Evolutionary conservation across 2,329 filamentous ascomycete genomes (phyloP), one percentile per base, ranked within the genome.

Genomic region (Lachnellula cervina): DNA sequence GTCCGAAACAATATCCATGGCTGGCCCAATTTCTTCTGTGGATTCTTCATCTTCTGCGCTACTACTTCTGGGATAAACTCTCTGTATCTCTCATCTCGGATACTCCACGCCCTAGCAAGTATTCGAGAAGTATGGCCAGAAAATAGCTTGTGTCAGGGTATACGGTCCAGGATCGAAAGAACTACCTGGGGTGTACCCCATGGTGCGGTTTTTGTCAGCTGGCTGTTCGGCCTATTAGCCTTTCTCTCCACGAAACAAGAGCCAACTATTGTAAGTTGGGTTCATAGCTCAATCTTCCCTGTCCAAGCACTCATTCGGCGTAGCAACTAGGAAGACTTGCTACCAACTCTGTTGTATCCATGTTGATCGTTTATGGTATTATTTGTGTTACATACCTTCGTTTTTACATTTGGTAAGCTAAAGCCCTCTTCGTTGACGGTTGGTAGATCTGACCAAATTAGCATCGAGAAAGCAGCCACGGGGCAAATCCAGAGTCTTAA

Each of bases 11-110:
- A 70, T 13, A 62, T 76, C 19, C 63, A 66, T 2, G 66, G 64
- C 5, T 69, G 69, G 60, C 74, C 75, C 1, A 70, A 71, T 45
- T 70, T 77, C 52, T 71, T 76, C 62, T 76, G 76, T 50, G 74
- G 70, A 2, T 73, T 77, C 56, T 75, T 73, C 63, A 69, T 77
- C 37, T 75, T 77, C 60, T 74, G 73, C 0, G 73, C 74, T 1
- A 70, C 71, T 28, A 72, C 73, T 1, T 71, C 71, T 9, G 74
- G 71, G 1, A 71, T 75, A 52, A 76, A 74, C 56, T 69, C 70
- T 8, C 66, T 76, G 32, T 77, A 76, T 61, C 69, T 72, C 40
- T 71, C 73, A 21, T 74, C 72, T 13, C 67, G 75, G 51, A 64
- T 74, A 8, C 63, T 77, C 17, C 74, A 77, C 64, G 74, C 74